phyloP scores from a whole-genome alignment of 140 eudicot species.

The Stevia rebaudiana region DNA sequence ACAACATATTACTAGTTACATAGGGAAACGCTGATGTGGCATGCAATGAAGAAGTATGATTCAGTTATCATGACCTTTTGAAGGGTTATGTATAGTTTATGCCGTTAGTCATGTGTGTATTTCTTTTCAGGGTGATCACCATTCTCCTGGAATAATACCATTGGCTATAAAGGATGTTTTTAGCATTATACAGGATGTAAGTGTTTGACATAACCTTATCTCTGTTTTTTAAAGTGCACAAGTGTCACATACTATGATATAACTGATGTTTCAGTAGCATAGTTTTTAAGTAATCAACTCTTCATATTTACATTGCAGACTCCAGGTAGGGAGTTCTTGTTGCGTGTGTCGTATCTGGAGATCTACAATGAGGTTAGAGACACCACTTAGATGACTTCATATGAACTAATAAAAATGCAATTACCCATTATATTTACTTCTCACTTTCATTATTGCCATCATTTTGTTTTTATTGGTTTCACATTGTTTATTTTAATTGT shows the following conservation, averaged over 20 bases:
- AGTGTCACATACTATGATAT: not conserved
- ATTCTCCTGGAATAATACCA: constrained; percentile 90
- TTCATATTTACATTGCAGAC: constrained; percentile 53
- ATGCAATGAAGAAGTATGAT: constrained; percentile 1
- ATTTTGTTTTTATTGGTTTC: constrained; percentile 4
- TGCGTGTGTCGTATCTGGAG: constrained; percentile 95
- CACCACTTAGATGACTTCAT: constrained; percentile 8
- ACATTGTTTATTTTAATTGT: not conserved
- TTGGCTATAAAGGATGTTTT: constrained; percentile 97
- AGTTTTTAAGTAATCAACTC: constrained; percentile 5
- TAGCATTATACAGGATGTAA: constrained; percentile 98
- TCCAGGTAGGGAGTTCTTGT: constrained; percentile 94
- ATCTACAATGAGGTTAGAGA: constrained; percentile 96
- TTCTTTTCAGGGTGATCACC: constrained; percentile 82
- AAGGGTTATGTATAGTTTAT: no score
- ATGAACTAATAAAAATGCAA: constrained; percentile 7
- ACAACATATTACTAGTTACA: constrained; percentile 5
- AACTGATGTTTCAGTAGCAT: constrained; percentile 22
- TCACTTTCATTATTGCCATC: not conserved
- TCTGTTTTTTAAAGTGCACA: constrained; percentile 1
- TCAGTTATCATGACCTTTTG: constrained; percentile 12
- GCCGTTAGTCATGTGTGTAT: not conserved
- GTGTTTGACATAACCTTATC: constrained; percentile 29
- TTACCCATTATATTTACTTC: constrained; percentile 6
- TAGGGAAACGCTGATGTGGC: not conserved